Base-by-base conservation (phyloP, 331 rosid species). In the Telfairia occidentalis region DNA sequence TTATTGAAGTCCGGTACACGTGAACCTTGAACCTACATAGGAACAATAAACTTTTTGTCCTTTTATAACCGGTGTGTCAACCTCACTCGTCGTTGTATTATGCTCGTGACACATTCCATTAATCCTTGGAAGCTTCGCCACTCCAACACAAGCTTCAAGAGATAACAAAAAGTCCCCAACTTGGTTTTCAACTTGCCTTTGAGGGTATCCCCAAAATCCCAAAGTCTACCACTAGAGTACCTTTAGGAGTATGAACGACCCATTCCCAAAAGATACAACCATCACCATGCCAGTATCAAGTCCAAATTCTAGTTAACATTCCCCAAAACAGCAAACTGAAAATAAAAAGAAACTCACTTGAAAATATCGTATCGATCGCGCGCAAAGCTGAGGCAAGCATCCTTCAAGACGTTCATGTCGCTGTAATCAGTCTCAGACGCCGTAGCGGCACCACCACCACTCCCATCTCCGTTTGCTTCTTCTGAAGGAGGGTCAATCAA, bases 331-430 rank as follows among this genome's bases (percentile, higher is more conserved):
- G 0, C 6, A 42, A 67, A 13, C 24, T 6, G 7, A 11, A 49
- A 65, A 73, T n/a, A 61, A 49, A 11, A 7, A n/a, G n/a, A 10
- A 64, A 70, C 54, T 69, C 35, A 95, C 97, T 82, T 87, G 81
- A 91, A 73, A 72, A 91, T 57, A 86, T 95, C 97, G 78, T 85
- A 87, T 80, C 98, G 93, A 74, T 95, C 96, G 71, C 96, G 97
- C 23, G 85, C 90, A 78, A 95, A 95, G 88, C 84, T 85, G 66
- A 95, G 80, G 54, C 86, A 91, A 30, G 97, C 88, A 50, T 92
- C 88, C 79, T 92, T 95, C 81, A 95, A 69, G 54, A 87, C 74
- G 21, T 83, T 84, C 73, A 83, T 81, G 58, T 90, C 64, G 59
- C 53, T 78, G 82, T 95, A 95, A 80, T 81, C 83, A 30, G 49